Evolutionary conservation across 1,284 basidiomycete genomes (phyloP), one percentile per base, ranked within the genome.

Genomic region (Trametes sp.): DNA sequence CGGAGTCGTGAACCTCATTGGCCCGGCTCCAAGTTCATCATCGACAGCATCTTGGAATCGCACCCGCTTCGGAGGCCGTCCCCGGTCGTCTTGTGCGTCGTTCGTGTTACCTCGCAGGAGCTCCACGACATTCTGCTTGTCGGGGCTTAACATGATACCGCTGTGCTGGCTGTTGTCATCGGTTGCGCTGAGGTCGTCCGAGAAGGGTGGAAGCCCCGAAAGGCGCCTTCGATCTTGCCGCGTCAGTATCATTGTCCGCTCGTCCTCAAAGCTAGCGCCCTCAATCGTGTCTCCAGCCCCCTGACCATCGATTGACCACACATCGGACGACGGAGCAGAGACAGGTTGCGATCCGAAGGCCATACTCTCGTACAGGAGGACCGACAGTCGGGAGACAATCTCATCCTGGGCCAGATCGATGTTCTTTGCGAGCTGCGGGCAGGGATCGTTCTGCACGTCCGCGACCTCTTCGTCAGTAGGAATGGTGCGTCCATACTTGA

Each of bases 391-490:
- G 0, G 48, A 46, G 24, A 42, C 44, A 14, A 68, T 62, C 29
- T 63, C 64, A 13, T 63, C 59, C 21, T 58, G 45, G 4, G 61
- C 44, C 35, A 68, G 42, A 2, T 62, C 66, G 9, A 68, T 68
- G 9, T 24, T n/a, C 36, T 56, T 63, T 21, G 57, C 31, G 21
- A 69, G 59, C n/a, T 64, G 51, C 0, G 59, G 52, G 28, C 63
- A 54, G 13, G 67, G 54, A 38, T 64, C 64, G 16, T 70, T 66
- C 1, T 57, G 56, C 14, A 78, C 72, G 33, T 71, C 68, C n/a
- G 76, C 64, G n/a, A 81, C 74, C 51, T 82, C 81, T 63, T 81
- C 83, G 49, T 82, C 72, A 0, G 80, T 82, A 13, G 83, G 83
- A 5, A 82, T 64, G 61, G 80, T 74, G 72, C 81, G 61, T 69